Base-by-base conservation (phyloP, 768 basidiomycete genomes). In the Mycena epipterygia region DNA sequence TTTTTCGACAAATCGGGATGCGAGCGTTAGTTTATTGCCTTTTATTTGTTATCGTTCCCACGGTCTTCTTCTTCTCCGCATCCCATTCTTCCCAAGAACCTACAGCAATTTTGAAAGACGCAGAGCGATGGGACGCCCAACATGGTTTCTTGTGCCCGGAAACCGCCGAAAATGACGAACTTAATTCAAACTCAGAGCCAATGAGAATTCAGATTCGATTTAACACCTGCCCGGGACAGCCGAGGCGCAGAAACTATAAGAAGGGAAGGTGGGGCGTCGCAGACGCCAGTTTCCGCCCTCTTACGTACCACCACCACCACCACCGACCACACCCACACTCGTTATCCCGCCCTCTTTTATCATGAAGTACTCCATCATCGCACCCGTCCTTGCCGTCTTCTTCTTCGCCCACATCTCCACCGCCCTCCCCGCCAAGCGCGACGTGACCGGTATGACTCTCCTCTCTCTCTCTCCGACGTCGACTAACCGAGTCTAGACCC, bases 401-500 rank as follows among this genome's bases (percentile, higher is more conserved):
- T 53, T 56, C 46, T 9, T 64, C 48, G 48, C 53, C 44, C n/a
- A 21, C 6, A 8, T 59, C 62, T 35, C 57, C 48, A 12, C 46
- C 2, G 68, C 62, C 6, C 35, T 33, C 21, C 68, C 68, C 16
- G 30, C 57, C 30, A 64, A 56, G 41, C 66, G 66, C 58, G 65
- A 48, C 8, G 21, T 56, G 21, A 53, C 37, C 49, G 57, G 68
- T 69, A 42, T 16, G 68, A 2, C 4, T 16, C 33, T 12, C 19
- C 42, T 6, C 12, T 13, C 29, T 39, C 27, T 21, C 13, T 48
- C 21, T 6, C 17, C 33, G 19, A 6, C 30, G 14, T 52, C 53
- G 42, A 0, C 59, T 67, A 39, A 59, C 27, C 48, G 58, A 66
- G 61, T 56, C 32, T 35, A 49, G 83, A 84, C 65, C 73, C 79